A percentile compares a stretch with the other conserved stretches of the same genome.
These are phyloP conservation scores for Spathaspora passalidarum DNA, from an alignment of 805 yeast genomes.

Conservation along the genomic window DNA sequence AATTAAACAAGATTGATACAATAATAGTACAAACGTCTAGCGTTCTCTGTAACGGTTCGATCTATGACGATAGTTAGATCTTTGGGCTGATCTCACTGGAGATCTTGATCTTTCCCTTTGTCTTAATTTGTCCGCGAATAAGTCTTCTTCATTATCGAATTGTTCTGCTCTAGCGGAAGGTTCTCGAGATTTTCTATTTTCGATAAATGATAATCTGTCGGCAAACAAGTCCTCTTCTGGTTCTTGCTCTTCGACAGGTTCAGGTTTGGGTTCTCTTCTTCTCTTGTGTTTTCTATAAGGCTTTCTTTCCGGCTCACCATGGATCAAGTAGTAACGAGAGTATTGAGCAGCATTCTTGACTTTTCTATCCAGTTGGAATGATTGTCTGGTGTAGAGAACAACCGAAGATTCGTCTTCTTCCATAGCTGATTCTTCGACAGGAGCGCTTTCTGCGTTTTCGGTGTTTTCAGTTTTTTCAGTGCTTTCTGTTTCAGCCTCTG, in stretches of 20 bases:
- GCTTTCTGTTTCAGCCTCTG: background rate
- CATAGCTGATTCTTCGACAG: conserved; percentile 15
- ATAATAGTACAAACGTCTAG: background rate
- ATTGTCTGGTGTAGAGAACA: conserved; percentile 44
- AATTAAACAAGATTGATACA: background rate
- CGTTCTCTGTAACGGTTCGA: background rate
- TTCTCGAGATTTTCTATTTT: conserved; percentile 1
- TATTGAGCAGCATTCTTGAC: conserved; percentile 53
- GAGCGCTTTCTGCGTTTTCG: too few species aligned
- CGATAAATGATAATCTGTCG: conserved; percentile 14
- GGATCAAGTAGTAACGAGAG: conserved; percentile 62
- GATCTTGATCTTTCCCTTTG: conserved; percentile 19
- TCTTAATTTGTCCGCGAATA: conserved; percentile 32
- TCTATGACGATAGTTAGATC: background rate
- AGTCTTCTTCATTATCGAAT: conserved; percentile 27
- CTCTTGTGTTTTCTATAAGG: conserved; percentile 16
- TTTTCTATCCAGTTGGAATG: conserved; percentile 55
- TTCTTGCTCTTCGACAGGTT: conserved; percentile 3
- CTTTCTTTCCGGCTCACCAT: conserved; percentile 65
- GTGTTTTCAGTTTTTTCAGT: conserved; percentile 1
- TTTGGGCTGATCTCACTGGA: conserved; percentile 14
- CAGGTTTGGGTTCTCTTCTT: conserved; percentile 12
- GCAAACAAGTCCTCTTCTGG: conserved; percentile 34
- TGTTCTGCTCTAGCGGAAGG: background rate
- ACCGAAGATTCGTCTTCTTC: conserved; percentile 39